Evolutionary conservation across 768 basidiomycete species (phyloP).

Genomic region (Mycena olivaceomarginata): DNA sequence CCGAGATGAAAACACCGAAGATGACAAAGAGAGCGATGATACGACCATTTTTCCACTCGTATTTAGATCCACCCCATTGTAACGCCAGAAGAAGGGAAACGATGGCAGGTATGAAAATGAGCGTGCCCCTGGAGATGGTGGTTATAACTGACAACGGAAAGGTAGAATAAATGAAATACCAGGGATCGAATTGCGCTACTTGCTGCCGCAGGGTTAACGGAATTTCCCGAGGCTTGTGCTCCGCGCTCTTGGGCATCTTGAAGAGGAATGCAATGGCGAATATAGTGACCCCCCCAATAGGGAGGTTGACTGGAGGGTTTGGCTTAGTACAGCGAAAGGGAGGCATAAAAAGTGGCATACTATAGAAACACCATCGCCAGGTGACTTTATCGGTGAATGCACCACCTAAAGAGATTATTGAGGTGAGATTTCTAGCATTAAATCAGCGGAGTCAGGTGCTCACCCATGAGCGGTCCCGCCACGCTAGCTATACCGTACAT

Average conservation of each 20-base stretch:
- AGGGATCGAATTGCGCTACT: constrained; percentile 39
- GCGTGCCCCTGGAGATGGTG: constrained; percentile 23
- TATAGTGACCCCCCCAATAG: constrained; percentile 9
- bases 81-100: constrained; percentile 56
- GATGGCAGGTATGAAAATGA: constrained; percentile 41
- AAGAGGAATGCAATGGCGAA: constrained; percentile 42
- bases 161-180: too few species aligned
- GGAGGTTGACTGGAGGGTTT: constrained; percentile 46
- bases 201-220: constrained; percentile 4
- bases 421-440: background rate
- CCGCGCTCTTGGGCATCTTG: constrained; percentile 42
- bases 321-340: background rate
- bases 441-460: background rate
- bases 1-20: constrained; percentile 42
- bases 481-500: constrained; percentile 48
- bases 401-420: constrained; percentile 32
- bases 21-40: constrained; percentile 36
- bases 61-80: constrained; percentile 67
- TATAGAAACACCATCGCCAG: constrained; percentile 6
- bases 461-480: constrained; percentile 52
- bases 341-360: background rate
- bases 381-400: constrained; percentile 17
- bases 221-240: constrained; percentile 12
- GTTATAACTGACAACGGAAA: too few species aligned
- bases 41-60: constrained; percentile 59